Evolutionary conservation across 2,329 filamentous ascomycete genomes (phyloP).

Genomic region (Ascochyta fabae): DNA sequence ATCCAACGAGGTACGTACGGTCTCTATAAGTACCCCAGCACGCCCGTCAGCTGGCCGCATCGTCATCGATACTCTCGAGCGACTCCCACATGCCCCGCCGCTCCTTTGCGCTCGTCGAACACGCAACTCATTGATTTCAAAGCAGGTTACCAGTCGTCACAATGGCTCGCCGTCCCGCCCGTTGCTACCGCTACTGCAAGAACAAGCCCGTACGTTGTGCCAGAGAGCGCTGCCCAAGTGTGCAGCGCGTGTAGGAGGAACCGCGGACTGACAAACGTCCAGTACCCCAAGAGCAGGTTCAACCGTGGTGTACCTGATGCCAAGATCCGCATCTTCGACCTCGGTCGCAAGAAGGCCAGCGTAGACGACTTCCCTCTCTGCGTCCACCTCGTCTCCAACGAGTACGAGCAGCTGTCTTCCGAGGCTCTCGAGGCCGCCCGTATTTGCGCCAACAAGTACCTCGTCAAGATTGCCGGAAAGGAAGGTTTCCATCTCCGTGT

Average conservation of each 20-base stretch:
- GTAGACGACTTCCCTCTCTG: conserved; percentile 99
- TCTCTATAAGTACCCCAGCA: conserved; percentile 15
- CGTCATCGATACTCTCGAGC: conserved; percentile 19
- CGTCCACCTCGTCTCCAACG: conserved; percentile 99
- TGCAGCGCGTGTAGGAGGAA: conserved; percentile 35
- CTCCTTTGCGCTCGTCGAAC: conserved; percentile 19
- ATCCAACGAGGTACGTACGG: conserved; percentile 20
- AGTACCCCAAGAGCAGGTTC: conserved; percentile 99
- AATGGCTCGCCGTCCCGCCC: conserved; percentile 99
- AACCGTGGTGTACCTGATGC: conserved; percentile 95
- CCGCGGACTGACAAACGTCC: conserved; percentile 59
- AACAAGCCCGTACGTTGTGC: conserved; percentile 79
- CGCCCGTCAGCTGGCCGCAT: conserved; percentile 14
- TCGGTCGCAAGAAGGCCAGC: conserved; percentile 96
- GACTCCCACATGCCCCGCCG: conserved; percentile 14
- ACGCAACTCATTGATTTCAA: conserved; percentile 56
- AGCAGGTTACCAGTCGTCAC: conserved; percentile 66
- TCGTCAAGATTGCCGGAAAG: conserved; percentile 73
- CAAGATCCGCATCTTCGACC: conserved; percentile 96
- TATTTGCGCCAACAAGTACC: conserved; percentile 99
- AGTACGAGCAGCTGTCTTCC: conserved; percentile 99
- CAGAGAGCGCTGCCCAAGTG: conserved; percentile 1
- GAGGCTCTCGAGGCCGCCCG: conserved; percentile 99
- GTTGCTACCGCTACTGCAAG: conserved; percentile 99
- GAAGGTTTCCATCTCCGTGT: conserved; percentile 75